phyloP scores from a whole-genome alignment of 305 asterid genomes.

The Salvia sclarea region DNA sequence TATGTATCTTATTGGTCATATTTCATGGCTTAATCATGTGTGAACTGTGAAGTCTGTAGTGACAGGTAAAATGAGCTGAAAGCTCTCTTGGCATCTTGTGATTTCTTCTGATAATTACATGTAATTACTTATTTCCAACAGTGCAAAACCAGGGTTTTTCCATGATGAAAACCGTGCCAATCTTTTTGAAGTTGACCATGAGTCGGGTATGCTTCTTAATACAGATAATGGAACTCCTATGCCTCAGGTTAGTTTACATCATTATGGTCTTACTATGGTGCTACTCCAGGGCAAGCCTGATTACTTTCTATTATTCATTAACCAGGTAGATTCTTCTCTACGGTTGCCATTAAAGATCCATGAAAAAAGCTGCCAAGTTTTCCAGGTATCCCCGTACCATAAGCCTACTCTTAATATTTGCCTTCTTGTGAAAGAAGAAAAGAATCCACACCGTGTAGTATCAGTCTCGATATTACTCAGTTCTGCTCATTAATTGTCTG shows the following conservation, averaged over 20 bases:
- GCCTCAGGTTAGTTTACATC: constrained; percentile 71
- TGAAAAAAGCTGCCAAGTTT: constrained; percentile 68
- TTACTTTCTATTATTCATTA: constrained; percentile 26
- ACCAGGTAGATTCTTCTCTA: constrained; percentile 76
- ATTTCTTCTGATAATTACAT: constrained; percentile 31
- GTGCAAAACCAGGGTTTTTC: constrained; percentile 96
- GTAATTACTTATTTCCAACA: constrained; percentile 36
- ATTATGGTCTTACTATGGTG: constrained; percentile 17
- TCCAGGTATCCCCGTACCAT: constrained; percentile 58
- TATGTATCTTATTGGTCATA: constrained; percentile 21
- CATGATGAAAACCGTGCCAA: constrained; percentile 87
- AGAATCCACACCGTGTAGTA: constrained; percentile 14
- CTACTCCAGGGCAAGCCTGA: constrained; percentile 15
- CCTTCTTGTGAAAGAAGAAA: constrained; percentile 19
- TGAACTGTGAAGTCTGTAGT: constrained; percentile 16
- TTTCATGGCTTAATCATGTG: constrained; percentile 21
- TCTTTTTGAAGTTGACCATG: constrained; percentile 88
- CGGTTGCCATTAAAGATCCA: constrained; percentile 60
- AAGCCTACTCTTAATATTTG: constrained; percentile 13
- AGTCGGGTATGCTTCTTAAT: constrained; percentile 91
- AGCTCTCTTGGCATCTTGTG: constrained; percentile 16
- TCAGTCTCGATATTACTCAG: constrained; percentile 18
- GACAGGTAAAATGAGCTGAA: constrained; percentile 28
- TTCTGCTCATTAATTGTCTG: constrained; percentile 25
- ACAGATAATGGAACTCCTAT: constrained; percentile 98